Conservation (phyloP, 1,139 yeast species). For the Pichia sp. region DNA sequence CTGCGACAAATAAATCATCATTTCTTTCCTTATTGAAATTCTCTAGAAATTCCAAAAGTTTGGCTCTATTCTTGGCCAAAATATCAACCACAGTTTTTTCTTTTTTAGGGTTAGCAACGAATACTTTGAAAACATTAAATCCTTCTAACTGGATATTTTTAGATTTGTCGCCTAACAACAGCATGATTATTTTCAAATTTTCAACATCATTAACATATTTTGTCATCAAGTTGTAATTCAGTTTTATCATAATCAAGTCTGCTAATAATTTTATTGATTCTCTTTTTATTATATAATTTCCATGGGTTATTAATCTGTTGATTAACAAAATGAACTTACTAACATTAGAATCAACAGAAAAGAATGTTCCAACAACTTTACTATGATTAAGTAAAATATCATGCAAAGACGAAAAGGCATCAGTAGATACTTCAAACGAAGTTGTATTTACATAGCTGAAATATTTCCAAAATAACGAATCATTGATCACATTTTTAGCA, state of each 20-base stretch:
- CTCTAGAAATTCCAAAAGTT: constrained; percentile 63
- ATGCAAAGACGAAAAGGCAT: constrained; percentile 71
- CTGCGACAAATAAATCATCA: constrained; percentile 68
- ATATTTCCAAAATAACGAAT: constrained; percentile 69
- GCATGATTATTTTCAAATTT: constrained; percentile 81
- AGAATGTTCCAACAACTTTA: constrained; percentile 62
- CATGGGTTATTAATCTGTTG: constrained; percentile 64
- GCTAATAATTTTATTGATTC: constrained; percentile 79
- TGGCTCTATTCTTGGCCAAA: constrained; percentile 72
- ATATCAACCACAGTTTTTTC: constrained; percentile 75
- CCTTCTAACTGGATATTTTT: constrained; percentile 86
- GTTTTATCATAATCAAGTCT: constrained; percentile 66
- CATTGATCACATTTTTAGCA: constrained; percentile 47
- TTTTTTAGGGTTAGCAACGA: constrained; percentile 92
- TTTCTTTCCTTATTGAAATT: constrained; percentile 52
- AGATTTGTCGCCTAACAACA: constrained; percentile 78
- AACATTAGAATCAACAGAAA: constrained; percentile 40
- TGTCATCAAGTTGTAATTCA: constrained; percentile 68
- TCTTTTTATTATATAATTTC: constrained; percentile 85
- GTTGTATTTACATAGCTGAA: constrained; percentile 72
- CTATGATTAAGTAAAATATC: constrained; percentile 69
- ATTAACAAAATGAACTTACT: constrained; percentile 53
- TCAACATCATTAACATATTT: constrained; percentile 74
- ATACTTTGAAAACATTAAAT: constrained; percentile 85
- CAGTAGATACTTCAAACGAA: constrained; percentile 86